Evolutionary conservation across 306 rosid species (phyloP), one percentile per base, ranked within the genome.

Genomic region (Glycine tomentella): DNA sequence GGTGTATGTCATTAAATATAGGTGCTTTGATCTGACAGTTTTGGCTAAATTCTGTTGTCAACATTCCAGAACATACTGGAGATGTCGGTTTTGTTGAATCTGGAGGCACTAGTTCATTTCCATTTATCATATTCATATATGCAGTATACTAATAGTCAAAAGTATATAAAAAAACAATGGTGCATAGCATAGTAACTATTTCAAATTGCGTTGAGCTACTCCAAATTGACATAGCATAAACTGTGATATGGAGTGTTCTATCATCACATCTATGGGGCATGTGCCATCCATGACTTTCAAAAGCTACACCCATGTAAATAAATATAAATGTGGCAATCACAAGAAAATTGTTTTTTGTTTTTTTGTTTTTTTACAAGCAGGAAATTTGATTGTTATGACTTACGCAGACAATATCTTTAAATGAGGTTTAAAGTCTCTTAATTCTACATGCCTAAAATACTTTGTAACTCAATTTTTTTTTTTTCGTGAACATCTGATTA

Each of bases 1-100:
- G 12, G 58, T 59, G 58, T 75, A 25, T 25, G 42, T 36, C 14
- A 59, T 75, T 13, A 46, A 74, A 16, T 74, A 56, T 49, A 40
- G 55, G 25, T 31, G 58, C 48, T 46, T 33, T 44, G 1, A 17
- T 59, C 44, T 57, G 20, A 36, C 49, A 75, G 69, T 45, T 59
- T 20, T 45, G 25, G 70, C 46, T 20, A 59, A 62, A 59, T 75
- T 59, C 57, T 45, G 9, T 31, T 2, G 44, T 59, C 44, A 44
- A 46, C 15, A 57, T 59, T 61, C 5, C 44, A 31, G 5, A 33
- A 11, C 4, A 36, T 50, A 49, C 9, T 38, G 40, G 40, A 17
- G 53, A 38, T 65, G 45, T 65, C 25, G 3, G 50, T 8, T 14
- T 38, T 59, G 38, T 25, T 9, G 5, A 59, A 59, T 25, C n/a